Evolutionary conservation across 345 rosid species (phyloP), one percentile per base, ranked within the genome.

Genomic region (Pistacia atlantica): DNA sequence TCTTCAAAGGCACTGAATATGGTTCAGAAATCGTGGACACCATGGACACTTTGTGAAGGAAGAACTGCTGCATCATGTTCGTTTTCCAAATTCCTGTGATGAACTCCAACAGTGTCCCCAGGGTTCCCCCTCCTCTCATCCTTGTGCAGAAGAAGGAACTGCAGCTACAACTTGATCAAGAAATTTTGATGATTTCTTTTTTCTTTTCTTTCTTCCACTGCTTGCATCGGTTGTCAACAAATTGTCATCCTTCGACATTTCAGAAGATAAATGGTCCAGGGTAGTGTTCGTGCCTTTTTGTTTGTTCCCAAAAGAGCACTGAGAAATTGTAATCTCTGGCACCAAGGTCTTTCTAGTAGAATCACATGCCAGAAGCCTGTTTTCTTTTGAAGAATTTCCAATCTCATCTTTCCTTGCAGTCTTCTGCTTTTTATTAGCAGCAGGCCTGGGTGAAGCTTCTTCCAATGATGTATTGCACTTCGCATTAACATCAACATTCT

Each of bases 401-500:
- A 25, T 56, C 35, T 70, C 73, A 61, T 75, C 75, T 64, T 78
- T 76, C 69, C 66, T 75, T 65, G n/a, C 51, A 45, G 58, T 46
- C 80, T 69, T 80, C n/a, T 37, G 71, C 37, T 77, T 79, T 81
- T 78, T 83, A 79, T 79, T 81, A 28, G 77, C 64, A 38, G 82
- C 42, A 62, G 70, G 77, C 51, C 60, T 55, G 69, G 75, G 71
- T 17, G 69, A 67, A 77, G 73, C 13, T 55, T 78, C 82, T 57
- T 80, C 77, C 60, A 60, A 5, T 22, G 77, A 75, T 42, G 25
- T 64, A 52, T 18, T 16, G 28, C 52, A 38, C 37, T 68, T 78
- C 56, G 56, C 76, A 71, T 42, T 56, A 17, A 55, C 22, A 65
- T 58, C 22, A 69, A 17, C 71, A 17, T 72, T 65, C 72, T 20